A percentile compares a stretch with the other conserved stretches of the same genome.
Evolutionary conservation across 2,329 filamentous ascomycete genomes (phyloP).

Genomic region (Reticulascus tulasneorum): DNA sequence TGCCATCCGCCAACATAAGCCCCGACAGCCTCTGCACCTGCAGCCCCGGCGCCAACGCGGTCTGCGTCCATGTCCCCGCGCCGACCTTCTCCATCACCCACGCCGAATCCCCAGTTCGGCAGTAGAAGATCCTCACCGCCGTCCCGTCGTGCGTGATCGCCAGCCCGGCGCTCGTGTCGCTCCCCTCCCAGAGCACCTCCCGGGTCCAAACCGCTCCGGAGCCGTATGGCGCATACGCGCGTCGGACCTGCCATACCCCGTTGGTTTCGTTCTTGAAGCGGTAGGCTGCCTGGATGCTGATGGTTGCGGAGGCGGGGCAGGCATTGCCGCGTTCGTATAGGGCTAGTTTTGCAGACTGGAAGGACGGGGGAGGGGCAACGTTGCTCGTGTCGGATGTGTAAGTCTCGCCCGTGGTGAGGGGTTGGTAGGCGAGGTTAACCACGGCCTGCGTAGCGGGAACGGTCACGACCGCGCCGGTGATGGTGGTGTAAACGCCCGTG

Average conservation of each 20-base stretch:
- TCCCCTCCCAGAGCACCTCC: constrained; percentile 12
- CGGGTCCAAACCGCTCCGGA: constrained; percentile 12
- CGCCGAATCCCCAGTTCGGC: constrained; percentile 10
- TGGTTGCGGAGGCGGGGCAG: constrained; percentile 6
- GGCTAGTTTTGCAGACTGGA: constrained; percentile 18
- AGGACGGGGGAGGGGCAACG: constrained; percentile 13
- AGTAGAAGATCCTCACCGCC: constrained; percentile 17
- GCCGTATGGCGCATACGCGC: constrained; percentile 12
- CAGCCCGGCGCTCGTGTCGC: constrained; percentile 16
- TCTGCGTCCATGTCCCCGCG: constrained; percentile 12
- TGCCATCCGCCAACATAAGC: constrained; percentile 14
- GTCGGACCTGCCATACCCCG: constrained; percentile 15
- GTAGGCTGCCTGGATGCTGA: constrained; percentile 14
- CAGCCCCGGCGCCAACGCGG: constrained; percentile 10
- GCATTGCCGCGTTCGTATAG: constrained; percentile 17
- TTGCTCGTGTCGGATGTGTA: constrained; percentile 14
- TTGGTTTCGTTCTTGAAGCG: constrained; percentile 15
- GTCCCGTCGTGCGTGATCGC: constrained; percentile 15
- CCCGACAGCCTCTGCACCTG: constrained; percentile 14
- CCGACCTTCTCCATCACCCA: constrained; percentile 17
- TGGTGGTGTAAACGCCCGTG: constrained; percentile 13
- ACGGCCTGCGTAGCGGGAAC: constrained; percentile 13
- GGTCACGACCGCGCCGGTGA: constrained; percentile 6
- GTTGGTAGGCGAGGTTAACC: constrained; percentile 14
- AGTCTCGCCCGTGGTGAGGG: constrained; percentile 17